Evolutionary conservation across 768 basidiomycete species (phyloP).

Genomic region (Plicaturopsis crispa): DNA sequence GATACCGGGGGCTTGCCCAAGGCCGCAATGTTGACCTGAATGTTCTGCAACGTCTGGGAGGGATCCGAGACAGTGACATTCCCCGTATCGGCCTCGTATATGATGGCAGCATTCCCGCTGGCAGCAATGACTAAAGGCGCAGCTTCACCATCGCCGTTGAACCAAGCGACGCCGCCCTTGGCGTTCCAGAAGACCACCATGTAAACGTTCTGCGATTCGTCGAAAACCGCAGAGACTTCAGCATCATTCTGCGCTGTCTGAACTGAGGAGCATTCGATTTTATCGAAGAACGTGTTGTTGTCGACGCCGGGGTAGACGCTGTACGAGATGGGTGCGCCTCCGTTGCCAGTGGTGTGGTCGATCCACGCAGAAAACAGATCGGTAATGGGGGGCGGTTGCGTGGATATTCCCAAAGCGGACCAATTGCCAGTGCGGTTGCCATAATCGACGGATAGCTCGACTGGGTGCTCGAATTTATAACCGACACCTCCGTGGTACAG

Average conservation of each 20-base stretch:
- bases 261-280: constrained; percentile 23
- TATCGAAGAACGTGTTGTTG: constrained; percentile 27
- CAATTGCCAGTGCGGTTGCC: constrained; percentile 46
- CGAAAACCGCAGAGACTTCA: constrained; percentile 42
- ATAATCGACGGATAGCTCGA: constrained; percentile 27
- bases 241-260: constrained; percentile 38
- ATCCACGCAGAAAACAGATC: constrained; percentile 63
- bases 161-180: constrained; percentile 32
- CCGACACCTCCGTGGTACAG: constrained; percentile 67
- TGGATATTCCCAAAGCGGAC: constrained; percentile 56
- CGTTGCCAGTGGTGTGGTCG: constrained; percentile 29
- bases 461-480: constrained; percentile 38
- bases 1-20: constrained; percentile 7
- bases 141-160: constrained; percentile 17
- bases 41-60: constrained; percentile 38
- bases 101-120: constrained; percentile 34
- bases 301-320: constrained; percentile 46
- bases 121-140: constrained; percentile 27
- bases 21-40: constrained; percentile 26
- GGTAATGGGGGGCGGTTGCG: constrained; percentile 46
- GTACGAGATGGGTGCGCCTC: constrained; percentile 37
- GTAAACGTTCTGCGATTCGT: constrained; percentile 28
- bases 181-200: constrained; percentile 54
- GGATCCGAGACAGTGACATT: constrained; percentile 58
- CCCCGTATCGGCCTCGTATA: constrained; percentile 32